Percentiles rank a stretch among this genome's conserved stretches.
These are phyloP conservation scores for Pinguiococcus pyrenoidosus DNA, from an alignment of 108 stramenopile species.

Conservation along the genomic window DNA sequence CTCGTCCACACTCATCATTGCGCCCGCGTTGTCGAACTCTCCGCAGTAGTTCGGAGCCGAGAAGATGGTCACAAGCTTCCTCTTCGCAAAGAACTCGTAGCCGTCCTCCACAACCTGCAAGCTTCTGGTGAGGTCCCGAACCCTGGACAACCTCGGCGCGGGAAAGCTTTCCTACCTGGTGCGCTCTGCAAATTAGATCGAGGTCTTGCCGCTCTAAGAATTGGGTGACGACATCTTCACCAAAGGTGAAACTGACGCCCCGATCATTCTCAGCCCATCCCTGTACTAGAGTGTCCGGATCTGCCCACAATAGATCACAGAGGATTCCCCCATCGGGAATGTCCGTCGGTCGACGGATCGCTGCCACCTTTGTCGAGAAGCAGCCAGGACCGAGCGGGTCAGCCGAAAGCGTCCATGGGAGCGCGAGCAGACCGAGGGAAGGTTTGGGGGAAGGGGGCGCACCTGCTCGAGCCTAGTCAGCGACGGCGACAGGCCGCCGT, in stretches of 20 bases:
- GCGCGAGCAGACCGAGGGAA: too few relatives aligned
- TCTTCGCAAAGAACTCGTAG: constrained; percentile 98
- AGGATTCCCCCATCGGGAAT: constrained; percentile 91
- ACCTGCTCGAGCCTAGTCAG: constrained; percentile 89
- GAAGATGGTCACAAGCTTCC: constrained; percentile 96
- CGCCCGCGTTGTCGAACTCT: constrained; percentile 98
- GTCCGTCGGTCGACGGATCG: constrained; percentile 50
- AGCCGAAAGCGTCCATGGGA: too few relatives aligned
- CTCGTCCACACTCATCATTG: constrained; percentile 99
- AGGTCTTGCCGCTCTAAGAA: constrained; percentile 94
- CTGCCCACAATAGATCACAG: constrained; percentile 97
- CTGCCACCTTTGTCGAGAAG: too few relatives aligned
- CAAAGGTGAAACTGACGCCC: constrained; percentile 96
- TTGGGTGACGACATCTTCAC: constrained; percentile 95
- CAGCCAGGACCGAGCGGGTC: too few relatives aligned
- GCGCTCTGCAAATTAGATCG: constrained; percentile 97
- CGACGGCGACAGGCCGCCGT: constrained; percentile 93
- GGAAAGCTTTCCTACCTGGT: constrained; percentile 94
- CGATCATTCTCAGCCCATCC: constrained; percentile 99
- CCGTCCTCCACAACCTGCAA: constrained; percentile 98
- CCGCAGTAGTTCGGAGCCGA: constrained; percentile 98
- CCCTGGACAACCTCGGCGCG: not conserved
- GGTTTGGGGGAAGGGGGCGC: constrained; percentile 58
- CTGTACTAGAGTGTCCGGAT: constrained; percentile 98
- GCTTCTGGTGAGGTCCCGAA: not conserved